Conservation (phyloP, 106 monocot species). For the Dioscorea dumetorum region DNA sequence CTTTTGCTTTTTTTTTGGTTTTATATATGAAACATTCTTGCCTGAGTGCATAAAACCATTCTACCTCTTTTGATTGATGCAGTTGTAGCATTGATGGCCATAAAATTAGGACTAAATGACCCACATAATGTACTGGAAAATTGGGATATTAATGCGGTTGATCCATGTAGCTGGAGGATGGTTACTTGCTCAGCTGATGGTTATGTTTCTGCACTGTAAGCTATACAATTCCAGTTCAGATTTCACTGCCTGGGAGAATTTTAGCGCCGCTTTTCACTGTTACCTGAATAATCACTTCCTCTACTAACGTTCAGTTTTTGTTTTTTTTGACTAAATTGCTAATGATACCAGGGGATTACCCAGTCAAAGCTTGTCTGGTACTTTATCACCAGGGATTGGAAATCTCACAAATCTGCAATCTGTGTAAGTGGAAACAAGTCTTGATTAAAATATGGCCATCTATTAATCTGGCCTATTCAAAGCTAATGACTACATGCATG, state of each 20-base stretch:
- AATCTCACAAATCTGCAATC: slow-evolving; percentile 87
- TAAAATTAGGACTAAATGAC: slow-evolving; percentile 74
- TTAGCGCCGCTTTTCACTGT: too few species aligned
- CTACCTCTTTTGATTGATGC: slow-evolving; percentile 10
- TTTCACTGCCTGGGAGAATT: too few species aligned
- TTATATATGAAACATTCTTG: too few species aligned
- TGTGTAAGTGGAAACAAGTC: slow-evolving; percentile 53
- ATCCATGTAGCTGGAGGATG: slow-evolving; percentile 99
- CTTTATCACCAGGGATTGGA: slow-evolving; percentile 71
- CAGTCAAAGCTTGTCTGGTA: slow-evolving; percentile 88
- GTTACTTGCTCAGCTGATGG: slow-evolving; percentile 88
- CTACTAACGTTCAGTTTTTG: background rate
- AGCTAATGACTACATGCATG: too few species aligned
- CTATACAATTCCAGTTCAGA: background rate
- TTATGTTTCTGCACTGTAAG: slow-evolving; percentile 86
- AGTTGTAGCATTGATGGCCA: slow-evolving; percentile 89
- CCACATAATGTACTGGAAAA: slow-evolving; percentile 79
- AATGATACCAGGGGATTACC: slow-evolving; percentile 53
- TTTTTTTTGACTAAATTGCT: background rate
- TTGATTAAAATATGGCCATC: background rate
- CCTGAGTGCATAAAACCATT: too few species aligned
- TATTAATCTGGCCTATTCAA: too few species aligned
- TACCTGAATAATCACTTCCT: background rate
- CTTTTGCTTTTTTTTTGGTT: too few species aligned
- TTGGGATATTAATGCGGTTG: slow-evolving; percentile 97